phyloP scores from a whole-genome alignment of 2,329 filamentous ascomycete species.

The Emericellopsis atlantica region DNA sequence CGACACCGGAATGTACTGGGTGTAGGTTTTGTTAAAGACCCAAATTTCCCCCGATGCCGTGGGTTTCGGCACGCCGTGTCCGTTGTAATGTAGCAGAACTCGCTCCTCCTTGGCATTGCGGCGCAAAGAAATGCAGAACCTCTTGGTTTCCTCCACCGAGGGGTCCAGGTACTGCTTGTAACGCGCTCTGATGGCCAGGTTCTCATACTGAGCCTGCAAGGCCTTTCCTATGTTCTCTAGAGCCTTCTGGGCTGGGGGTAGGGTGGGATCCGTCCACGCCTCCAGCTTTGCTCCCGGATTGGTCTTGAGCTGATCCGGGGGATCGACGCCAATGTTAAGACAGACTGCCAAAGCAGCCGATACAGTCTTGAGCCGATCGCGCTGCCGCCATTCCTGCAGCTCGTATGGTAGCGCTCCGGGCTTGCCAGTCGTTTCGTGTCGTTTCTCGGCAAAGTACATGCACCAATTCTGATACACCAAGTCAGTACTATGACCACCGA shows the following conservation, averaged over 20 bases:
- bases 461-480: conserved; percentile 66
- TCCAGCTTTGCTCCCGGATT: conserved; percentile 87
- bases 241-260: conserved; percentile 67
- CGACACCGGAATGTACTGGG: conserved; percentile 95
- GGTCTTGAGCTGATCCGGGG: conserved; percentile 92
- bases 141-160: conserved; percentile 93
- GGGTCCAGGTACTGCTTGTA: conserved; percentile 97
- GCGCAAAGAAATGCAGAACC: conserved; percentile 82
- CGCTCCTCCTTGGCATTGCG: conserved; percentile 92
- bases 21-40: conserved; percentile 99
- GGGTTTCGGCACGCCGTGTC: conserved; percentile 90
- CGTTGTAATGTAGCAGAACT: conserved; percentile 97
- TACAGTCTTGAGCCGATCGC: conserved; percentile 90
- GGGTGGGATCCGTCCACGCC: conserved; percentile 90
- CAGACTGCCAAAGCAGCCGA: conserved; percentile 90
- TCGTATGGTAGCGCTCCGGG: conserved; percentile 55
- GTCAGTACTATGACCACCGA: neutral
- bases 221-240: conserved; percentile 93
- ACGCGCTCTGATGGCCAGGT: conserved; percentile 82
- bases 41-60: conserved; percentile 95
- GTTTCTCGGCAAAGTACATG: conserved; percentile 99
- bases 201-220: conserved; percentile 93
- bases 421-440: conserved; percentile 87
- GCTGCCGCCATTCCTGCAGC: conserved; percentile 93
- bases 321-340: conserved; percentile 94